Base-by-base conservation (phyloP, 192 early-diverging fungal species). In the Kickxella alabastrina region DNA sequence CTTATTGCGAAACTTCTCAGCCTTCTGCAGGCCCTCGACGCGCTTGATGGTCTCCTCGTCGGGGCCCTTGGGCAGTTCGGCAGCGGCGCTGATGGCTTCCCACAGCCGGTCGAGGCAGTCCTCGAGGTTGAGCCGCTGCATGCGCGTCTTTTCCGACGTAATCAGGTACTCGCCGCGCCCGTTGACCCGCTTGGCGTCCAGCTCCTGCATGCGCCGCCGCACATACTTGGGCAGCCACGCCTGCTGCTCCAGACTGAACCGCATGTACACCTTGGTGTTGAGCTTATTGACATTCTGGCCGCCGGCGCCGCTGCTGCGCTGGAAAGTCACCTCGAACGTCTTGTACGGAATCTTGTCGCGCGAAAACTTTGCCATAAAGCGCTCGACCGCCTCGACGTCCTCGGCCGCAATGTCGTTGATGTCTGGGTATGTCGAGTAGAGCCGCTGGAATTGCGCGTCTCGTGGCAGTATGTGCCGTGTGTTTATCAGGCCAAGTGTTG, bases 271-370 rank as follows among this genome's bases (percentile, higher is more conserved):
- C 68, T 95, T 92, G 35, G 88, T 88, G 55, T 85, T 91, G 17
- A 92, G 86, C 81, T 95, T 95, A 79, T 95, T 95, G 25, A 95
- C 92, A 59, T 95, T 92, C 57, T 95, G 90, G 17, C 92, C 92
- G 21, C 92, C 92, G 10, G 92, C 88, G 4, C 90, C 92, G 59
- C 89, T 82, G 59, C 85, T 83, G 50, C 89, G 79, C 28, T 80
- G 74, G 64, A 86, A 89, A 10, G 75, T 68, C 13, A 82, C 47
- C 10, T 65, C 63, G 35, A 89, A 80, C 1, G 70, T 52, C 25
- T 75, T 83, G 59, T 78, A 75, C 22, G 86, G 86, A 26, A 88
- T 85, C 9, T 49, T 68, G 17, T 75, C 74, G 36, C 82, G 79
- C 44, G 68, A 68, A 43, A 82, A 81, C 44, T 54, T 65, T 28